These are phyloP conservation scores for Colletotrichum incanum DNA, from an alignment of 2,329 filamentous ascomycete species.

Conservation along the genomic window DNA sequence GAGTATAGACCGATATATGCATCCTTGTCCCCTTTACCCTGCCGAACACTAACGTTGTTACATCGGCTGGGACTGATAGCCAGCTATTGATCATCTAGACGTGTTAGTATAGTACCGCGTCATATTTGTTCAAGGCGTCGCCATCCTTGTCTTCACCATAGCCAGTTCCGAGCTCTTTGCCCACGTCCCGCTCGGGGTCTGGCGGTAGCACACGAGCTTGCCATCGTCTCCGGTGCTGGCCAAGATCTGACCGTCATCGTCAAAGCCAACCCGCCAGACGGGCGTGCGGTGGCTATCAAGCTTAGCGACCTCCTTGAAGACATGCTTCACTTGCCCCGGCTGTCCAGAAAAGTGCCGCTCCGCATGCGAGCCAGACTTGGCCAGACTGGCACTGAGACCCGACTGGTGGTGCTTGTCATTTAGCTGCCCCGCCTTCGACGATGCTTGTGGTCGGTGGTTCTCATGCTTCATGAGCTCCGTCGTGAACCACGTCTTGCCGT, in stretches of 20 bases:
- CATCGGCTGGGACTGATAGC: neutral
- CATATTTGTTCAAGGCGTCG: constrained; percentile 53
- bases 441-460: constrained; percentile 37
- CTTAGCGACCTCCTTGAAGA: constrained; percentile 74
- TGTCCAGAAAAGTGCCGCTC: constrained; percentile 70
- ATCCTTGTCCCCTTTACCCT: neutral
- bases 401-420: constrained; percentile 58
- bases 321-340: constrained; percentile 78
- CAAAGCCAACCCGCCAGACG: constrained; percentile 83
- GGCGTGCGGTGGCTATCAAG: constrained; percentile 79
- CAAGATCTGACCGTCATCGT: constrained; percentile 79
- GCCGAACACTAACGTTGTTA: neutral
- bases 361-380: constrained; percentile 63
- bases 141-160: constrained; percentile 71
- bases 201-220: constrained; percentile 73
- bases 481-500: constrained; percentile 66
- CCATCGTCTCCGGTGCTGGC: constrained; percentile 85
- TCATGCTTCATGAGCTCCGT: constrained; percentile 60
- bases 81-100: neutral
- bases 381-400: constrained; percentile 67
- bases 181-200: constrained; percentile 72
- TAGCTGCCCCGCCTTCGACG: constrained; percentile 43
- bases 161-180: constrained; percentile 73
- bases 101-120: neutral
- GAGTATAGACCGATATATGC: neutral